Conservation (phyloP, 2,329 filamentous ascomycete species). For the Microdochium nivale region DNA sequence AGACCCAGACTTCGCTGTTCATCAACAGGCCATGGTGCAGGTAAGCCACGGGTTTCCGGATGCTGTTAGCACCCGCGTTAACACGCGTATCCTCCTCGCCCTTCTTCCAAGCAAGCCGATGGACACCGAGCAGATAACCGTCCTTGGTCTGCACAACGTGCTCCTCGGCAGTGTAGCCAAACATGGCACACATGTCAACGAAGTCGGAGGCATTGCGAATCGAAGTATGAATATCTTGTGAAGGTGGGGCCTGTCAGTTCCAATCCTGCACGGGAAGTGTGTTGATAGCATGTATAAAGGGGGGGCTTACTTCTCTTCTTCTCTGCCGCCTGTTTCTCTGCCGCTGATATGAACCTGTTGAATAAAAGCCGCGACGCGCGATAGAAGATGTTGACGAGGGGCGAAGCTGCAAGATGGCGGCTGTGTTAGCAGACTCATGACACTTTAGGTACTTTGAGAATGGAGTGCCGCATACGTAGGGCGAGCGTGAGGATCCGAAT, state of each 20-base stretch:
- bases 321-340: conserved; percentile 57
- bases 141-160: conserved; percentile 92
- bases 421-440: conserved; percentile 9
- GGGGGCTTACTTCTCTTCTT: conserved; percentile 53
- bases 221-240: conserved; percentile 32
- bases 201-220: conserved; percentile 88
- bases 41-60: conserved; percentile 82
- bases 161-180: conserved; percentile 90
- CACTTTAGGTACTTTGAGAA: background rate
- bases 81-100: conserved; percentile 74
- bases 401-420: conserved; percentile 52
- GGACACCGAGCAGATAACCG: conserved; percentile 84
- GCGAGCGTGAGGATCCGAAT: conserved; percentile 82
- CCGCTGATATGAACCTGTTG: conserved; percentile 65
- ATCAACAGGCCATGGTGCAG: conserved; percentile 94
- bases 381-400: conserved; percentile 24
- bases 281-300: background rate
- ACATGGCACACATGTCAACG: conserved; percentile 83
- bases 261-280: background rate
- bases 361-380: conserved; percentile 69
- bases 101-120: conserved; percentile 74
- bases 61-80: conserved; percentile 59
- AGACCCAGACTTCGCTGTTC: conserved; percentile 99
- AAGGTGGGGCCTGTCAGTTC: background rate
- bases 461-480: conserved; percentile 53